phyloP scores from a whole-genome alignment of 2,329 filamentous ascomycete species.

The Aureobasidium zeae region DNA sequence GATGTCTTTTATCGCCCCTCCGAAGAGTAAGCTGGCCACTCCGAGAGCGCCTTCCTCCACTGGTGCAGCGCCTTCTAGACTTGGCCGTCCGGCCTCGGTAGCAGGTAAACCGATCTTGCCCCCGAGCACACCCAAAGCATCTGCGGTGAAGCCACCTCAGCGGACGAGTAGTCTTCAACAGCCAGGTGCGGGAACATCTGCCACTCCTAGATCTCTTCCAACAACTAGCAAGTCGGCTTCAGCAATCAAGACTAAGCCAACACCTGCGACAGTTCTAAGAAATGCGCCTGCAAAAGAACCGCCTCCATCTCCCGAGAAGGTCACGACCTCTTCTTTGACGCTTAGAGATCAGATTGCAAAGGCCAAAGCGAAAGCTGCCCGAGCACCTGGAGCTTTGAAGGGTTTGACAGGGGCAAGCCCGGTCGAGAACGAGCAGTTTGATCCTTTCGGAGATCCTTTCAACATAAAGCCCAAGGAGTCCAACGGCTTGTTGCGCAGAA shows the following conservation, averaged over 20 bases:
- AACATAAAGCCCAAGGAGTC: slow-evolving; percentile 54
- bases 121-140: slow-evolving; percentile 20
- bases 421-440: slow-evolving; percentile 47
- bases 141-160: slow-evolving; percentile 5
- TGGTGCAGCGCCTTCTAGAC: not conserved
- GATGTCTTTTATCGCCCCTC: slow-evolving; percentile 27
- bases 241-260: slow-evolving; percentile 1
- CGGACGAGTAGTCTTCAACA: slow-evolving; percentile 10
- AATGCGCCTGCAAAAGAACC: not conserved
- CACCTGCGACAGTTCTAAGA: slow-evolving; percentile 3
- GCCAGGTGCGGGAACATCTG: not conserved
- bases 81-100: slow-evolving; percentile 2
- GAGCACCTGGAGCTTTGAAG: slow-evolving; percentile 15
- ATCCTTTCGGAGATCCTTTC: slow-evolving; percentile 57
- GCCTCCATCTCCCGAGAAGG: not conserved
- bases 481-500: slow-evolving; percentile 61
- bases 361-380: slow-evolving; percentile 78
- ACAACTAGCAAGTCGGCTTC: not conserved
- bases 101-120: not conserved
- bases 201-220: slow-evolving; percentile 10
- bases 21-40: slow-evolving; percentile 17
- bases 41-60: not conserved
- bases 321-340: slow-evolving; percentile 56
- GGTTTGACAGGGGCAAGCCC: slow-evolving; percentile 17
- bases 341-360: slow-evolving; percentile 87